Evolutionary conservation across 495 filamentous ascomycete species (phyloP).

Genomic region (Evansstolkia leycettana): DNA sequence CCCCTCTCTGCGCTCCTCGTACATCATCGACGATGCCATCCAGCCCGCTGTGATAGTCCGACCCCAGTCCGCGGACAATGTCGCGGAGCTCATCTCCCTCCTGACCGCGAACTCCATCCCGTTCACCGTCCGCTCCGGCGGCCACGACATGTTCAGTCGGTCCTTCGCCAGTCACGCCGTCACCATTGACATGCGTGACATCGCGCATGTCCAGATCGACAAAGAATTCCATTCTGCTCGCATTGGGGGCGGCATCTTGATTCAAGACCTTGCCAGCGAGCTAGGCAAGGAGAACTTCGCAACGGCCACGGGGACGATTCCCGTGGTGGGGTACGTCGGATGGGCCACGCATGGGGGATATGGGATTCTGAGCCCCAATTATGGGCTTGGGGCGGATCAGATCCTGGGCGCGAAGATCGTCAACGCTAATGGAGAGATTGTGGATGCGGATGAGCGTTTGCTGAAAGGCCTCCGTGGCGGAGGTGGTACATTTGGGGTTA

Average conservation of each 20-base stretch:
- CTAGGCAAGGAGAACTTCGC: conserved; percentile 8
- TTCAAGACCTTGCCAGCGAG: conserved; percentile 10
- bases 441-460: conserved; percentile 18
- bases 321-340: conserved; percentile 20
- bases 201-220: conserved; percentile 17
- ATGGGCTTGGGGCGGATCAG: conserved; percentile 26
- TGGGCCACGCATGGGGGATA: conserved; percentile 30
- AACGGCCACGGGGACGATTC: conserved; percentile 10
- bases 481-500: conserved; percentile 27
- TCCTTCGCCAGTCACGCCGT: conserved; percentile 13
- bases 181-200: conserved; percentile 27
- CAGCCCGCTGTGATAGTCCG: conserved; percentile 18
- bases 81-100: conserved; percentile 14
- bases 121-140: conserved; percentile 23
- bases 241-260: conserved; percentile 25
- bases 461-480: conserved; percentile 25
- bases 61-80: conserved; percentile 20
- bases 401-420: conserved; percentile 26
- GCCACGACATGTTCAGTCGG: conserved; percentile 21
- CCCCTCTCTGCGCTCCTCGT: neutral
- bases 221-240: conserved; percentile 11
- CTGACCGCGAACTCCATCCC: conserved; percentile 9
- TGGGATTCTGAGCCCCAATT: conserved; percentile 16
- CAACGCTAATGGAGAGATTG: conserved; percentile 17
- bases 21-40: neutral